These are phyloP conservation scores for Alternaria sp. DNA, from an alignment of 2,329 filamentous ascomycete species.

Conservation along the genomic window DNA sequence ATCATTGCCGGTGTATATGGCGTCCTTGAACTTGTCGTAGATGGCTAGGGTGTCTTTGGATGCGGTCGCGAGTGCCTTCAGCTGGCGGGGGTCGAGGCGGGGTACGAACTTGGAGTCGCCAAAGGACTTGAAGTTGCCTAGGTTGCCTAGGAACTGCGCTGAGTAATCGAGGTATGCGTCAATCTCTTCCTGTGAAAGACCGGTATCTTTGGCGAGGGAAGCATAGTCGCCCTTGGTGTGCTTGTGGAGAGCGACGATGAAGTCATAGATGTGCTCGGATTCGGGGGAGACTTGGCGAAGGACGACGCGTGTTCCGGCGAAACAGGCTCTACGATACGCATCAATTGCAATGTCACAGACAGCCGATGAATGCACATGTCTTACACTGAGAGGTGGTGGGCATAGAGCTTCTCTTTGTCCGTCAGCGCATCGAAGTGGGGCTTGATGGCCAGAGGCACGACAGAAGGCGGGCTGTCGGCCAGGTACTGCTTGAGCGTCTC, in stretches of 20 bases:
- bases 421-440: constrained; percentile 85
- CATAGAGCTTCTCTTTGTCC: constrained; percentile 85
- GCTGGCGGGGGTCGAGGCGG: constrained; percentile 53
- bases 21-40: constrained; percentile 56
- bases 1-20: constrained; percentile 55
- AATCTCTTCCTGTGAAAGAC: constrained; percentile 51
- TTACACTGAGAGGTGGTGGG: constrained; percentile 68
- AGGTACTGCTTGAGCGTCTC: constrained; percentile 74
- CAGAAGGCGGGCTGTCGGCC: constrained; percentile 87
- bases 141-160: constrained; percentile 62
- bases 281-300: constrained; percentile 63
- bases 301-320: constrained; percentile 61
- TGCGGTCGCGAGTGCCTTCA: constrained; percentile 56
- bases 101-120: constrained; percentile 62
- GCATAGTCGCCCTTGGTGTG: constrained; percentile 60
- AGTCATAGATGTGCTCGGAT: constrained; percentile 63
- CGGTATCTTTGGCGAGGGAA: constrained; percentile 53
- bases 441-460: constrained; percentile 89
- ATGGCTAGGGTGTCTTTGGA: constrained; percentile 52
- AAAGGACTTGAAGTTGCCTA: constrained; percentile 64
- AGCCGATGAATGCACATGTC: background rate
- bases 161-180: constrained; percentile 51
- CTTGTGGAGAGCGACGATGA: constrained; percentile 62
- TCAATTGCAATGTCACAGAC: constrained; percentile 6
- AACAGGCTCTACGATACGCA: constrained; percentile 50